Conservation (phyloP, 805 yeast species). For the Yarrowia sp. region DNA sequence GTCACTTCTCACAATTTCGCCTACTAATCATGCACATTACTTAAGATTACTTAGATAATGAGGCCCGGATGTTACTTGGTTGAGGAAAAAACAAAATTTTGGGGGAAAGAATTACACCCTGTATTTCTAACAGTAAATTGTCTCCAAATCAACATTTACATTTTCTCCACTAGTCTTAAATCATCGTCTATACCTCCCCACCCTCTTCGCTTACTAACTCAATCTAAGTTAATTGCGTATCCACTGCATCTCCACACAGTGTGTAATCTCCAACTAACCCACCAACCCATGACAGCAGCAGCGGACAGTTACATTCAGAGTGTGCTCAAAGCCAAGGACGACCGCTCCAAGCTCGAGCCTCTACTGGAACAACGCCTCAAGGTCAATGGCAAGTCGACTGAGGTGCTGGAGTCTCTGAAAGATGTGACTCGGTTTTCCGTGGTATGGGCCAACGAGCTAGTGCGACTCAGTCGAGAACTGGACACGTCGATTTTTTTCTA, state of each 20-base stretch:
- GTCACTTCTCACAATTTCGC: no score
- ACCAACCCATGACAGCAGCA: background rate
- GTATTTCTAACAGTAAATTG: no score
- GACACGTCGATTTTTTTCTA: conserved; percentile 19
- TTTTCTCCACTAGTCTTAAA: no score
- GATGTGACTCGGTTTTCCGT: conserved; percentile 12
- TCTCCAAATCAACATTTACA: no score
- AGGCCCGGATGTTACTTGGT: no score
- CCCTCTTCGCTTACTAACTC: background rate
- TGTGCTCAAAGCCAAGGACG: conserved; percentile 6
- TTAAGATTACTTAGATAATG: no score
- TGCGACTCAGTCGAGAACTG: conserved; percentile 11
- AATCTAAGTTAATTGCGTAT: background rate
- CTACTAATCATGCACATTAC: no score
- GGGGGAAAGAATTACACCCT: no score
- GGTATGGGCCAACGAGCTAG: conserved; percentile 32
- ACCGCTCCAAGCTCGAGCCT: conserved; percentile 3
- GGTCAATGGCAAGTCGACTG: conserved; percentile 5
- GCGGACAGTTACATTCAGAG: conserved; percentile 22
- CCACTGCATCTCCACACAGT: conserved; percentile 14
- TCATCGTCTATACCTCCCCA: no score
- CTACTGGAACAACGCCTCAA: conserved; percentile 22
- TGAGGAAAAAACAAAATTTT: no score
- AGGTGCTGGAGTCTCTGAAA: conserved; percentile 27
- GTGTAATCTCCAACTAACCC: background rate